Evolutionary conservation across 352 stramenopile genomes (phyloP).

Genomic region (Phytopythium litorale): DNA sequence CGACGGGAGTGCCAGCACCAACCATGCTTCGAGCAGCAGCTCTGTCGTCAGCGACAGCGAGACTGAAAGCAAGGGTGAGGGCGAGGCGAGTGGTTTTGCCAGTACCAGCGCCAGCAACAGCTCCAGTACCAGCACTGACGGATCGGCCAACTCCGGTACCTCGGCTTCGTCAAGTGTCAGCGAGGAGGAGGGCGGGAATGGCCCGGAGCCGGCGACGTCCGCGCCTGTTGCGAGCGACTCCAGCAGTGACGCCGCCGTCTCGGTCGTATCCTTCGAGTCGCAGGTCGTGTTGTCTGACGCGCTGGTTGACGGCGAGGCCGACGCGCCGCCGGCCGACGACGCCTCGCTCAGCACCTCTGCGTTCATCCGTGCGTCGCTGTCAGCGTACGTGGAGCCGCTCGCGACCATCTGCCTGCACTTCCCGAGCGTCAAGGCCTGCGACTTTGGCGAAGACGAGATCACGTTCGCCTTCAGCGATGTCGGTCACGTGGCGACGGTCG

Average conservation of each 20-base stretch:
- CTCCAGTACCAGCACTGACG: background rate
- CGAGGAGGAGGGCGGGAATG: background rate
- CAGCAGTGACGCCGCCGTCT: background rate
- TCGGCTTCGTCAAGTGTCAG: background rate
- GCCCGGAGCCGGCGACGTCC: background rate
- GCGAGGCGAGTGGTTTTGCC: too few relatives aligned
- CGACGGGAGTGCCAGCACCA: background rate
- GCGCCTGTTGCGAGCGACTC: background rate
- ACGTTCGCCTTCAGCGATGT: constrained; percentile 6
- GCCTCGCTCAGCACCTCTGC: background rate
- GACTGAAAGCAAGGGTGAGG: too few relatives aligned
- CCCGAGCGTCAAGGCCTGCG: constrained; percentile 2
- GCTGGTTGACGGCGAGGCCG: background rate
- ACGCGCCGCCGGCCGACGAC: background rate
- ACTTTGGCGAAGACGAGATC: background rate
- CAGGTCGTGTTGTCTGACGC: background rate
- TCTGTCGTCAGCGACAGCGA: too few relatives aligned
- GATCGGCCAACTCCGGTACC: background rate
- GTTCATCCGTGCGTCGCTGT: background rate
- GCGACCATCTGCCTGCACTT: constrained; percentile 2
- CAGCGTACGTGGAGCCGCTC: background rate
- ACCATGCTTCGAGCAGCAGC: too few relatives aligned
- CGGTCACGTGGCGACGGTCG: background rate
- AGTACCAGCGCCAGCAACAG: background rate
- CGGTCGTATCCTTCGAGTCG: background rate